phyloP scores from a whole-genome alignment of 2,329 filamentous ascomycete species.

The Cryphonectria naterciae region DNA sequence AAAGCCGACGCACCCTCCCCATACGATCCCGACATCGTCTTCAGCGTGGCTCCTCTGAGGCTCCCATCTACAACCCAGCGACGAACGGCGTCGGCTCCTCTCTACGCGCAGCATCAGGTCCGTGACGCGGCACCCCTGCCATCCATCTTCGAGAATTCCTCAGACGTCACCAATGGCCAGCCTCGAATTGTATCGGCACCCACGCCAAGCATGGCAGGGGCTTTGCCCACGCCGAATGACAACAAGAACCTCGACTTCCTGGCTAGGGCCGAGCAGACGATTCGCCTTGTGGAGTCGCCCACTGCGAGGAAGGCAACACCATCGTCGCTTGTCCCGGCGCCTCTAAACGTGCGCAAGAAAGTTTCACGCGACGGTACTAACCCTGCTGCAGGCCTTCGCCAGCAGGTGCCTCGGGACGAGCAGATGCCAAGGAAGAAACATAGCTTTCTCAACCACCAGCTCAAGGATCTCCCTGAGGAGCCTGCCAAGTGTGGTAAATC shows the following conservation, averaged over 20 bases:
- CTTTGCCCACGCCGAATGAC: constrained; percentile 35
- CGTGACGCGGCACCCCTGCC: constrained; percentile 48
- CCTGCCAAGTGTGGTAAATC: constrained; percentile 25
- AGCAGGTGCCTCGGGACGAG: constrained; percentile 24
- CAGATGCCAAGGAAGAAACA: constrained; percentile 36
- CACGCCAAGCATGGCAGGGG: constrained; percentile 32
- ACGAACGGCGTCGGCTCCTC: constrained; percentile 56
- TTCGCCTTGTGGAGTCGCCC: constrained; percentile 59
- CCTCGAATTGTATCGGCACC: constrained; percentile 53
- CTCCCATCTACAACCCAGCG: constrained; percentile 40
- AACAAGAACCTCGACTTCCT: constrained; percentile 49
- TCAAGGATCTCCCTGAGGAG: constrained; percentile 31
- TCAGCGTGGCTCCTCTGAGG: constrained; percentile 24
- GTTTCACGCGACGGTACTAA: constrained; percentile 14
- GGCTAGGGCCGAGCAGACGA: constrained; percentile 52
- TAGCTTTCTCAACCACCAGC: constrained; percentile 16
- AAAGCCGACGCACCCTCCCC: constrained; percentile 22
- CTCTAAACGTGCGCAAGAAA: constrained; percentile 50
- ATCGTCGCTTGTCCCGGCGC: constrained; percentile 42
- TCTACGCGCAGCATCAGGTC: constrained; percentile 44
- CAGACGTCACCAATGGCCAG: constrained; percentile 39
- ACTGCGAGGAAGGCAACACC: constrained; percentile 40
- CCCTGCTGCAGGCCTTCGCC: neutral
- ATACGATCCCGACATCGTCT: neutral
- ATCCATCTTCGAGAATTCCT: constrained; percentile 52